Evolutionary conservation across 257 asterid genomes (phyloP).

Genomic region (Scutellaria minor): DNA sequence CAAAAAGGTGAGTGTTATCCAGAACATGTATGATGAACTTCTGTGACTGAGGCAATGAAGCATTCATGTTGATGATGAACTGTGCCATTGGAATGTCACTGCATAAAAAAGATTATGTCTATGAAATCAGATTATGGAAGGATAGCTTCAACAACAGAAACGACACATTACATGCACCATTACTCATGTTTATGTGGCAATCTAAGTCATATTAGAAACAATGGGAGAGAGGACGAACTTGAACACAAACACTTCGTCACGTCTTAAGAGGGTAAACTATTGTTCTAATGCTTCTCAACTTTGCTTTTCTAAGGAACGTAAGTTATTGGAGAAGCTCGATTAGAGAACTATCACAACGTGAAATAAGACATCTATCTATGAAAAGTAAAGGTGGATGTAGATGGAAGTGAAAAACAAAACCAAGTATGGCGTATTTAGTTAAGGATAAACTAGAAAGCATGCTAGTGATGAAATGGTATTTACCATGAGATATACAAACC

Average conservation of each 20-base stretch:
- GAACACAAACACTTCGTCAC: no score
- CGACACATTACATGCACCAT: no score
- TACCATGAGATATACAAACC: constrained; percentile 84
- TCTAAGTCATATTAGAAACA: background rate
- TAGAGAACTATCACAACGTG: no score
- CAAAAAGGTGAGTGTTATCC: constrained; percentile 81
- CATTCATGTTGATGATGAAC: constrained; percentile 85
- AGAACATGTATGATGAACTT: constrained; percentile 77
- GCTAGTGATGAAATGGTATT: background rate
- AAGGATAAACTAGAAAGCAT: background rate
- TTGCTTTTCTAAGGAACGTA: no score
- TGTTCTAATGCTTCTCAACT: no score
- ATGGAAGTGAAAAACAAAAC: background rate
- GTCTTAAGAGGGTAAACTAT: no score
- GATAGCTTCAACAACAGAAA: no score
- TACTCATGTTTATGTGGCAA: no score
- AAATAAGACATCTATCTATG: background rate
- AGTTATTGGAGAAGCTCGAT: no score
- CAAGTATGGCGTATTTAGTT: background rate
- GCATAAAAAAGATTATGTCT: constrained; percentile 27
- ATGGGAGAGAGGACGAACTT: no score
- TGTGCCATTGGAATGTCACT: constrained; percentile 95
- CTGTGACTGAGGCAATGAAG: constrained; percentile 70
- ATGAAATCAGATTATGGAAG: no score
- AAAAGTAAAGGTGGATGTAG: background rate